Evolutionary conservation across 2,329 filamentous ascomycete genomes (phyloP).

Genomic region (Nemania sp.): DNA sequence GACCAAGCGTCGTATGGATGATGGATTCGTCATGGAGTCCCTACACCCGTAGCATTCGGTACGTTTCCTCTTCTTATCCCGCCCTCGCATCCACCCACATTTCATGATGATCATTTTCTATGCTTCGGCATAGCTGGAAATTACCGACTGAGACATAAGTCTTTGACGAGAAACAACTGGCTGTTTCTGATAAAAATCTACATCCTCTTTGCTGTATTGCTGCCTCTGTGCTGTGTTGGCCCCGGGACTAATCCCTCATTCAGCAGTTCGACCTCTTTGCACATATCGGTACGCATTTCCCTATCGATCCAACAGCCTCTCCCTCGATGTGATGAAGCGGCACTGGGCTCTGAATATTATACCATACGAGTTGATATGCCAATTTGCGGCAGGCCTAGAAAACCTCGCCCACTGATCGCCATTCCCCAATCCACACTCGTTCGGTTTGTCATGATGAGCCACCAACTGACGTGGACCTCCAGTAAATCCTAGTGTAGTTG

Average conservation of each 20-base stretch:
- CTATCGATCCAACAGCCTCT: constrained; percentile 23
- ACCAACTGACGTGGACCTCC: constrained; percentile 10
- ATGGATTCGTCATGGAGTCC: background rate
- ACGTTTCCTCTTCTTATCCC: constrained; percentile 8
- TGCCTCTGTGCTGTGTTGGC: background rate
- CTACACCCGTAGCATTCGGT: constrained; percentile 10
- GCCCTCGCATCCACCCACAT: constrained; percentile 2
- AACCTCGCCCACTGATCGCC: constrained; percentile 95
- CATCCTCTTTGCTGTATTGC: background rate
- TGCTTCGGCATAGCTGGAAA: constrained; percentile 82
- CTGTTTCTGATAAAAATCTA: constrained; percentile 72
- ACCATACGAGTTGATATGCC: constrained; percentile 80
- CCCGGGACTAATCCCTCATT: constrained; percentile 39
- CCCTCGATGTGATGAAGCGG: constrained; percentile 76
- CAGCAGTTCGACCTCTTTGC: constrained; percentile 20
- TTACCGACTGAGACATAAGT: constrained; percentile 85
- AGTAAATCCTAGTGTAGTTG: background rate
- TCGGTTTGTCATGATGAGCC: background rate
- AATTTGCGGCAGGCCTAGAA: constrained; percentile 98
- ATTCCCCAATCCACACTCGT: constrained; percentile 16
- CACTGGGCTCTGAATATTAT: constrained; percentile 88
- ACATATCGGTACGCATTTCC: constrained; percentile 39
- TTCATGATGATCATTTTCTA: constrained; percentile 70
- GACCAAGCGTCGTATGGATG: background rate
- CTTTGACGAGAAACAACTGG: constrained; percentile 81